Evolutionary conservation across 1,284 basidiomycete genomes (phyloP), one percentile per base, ranked within the genome.

Genomic region (Papiliotrema fonsecae): DNA sequence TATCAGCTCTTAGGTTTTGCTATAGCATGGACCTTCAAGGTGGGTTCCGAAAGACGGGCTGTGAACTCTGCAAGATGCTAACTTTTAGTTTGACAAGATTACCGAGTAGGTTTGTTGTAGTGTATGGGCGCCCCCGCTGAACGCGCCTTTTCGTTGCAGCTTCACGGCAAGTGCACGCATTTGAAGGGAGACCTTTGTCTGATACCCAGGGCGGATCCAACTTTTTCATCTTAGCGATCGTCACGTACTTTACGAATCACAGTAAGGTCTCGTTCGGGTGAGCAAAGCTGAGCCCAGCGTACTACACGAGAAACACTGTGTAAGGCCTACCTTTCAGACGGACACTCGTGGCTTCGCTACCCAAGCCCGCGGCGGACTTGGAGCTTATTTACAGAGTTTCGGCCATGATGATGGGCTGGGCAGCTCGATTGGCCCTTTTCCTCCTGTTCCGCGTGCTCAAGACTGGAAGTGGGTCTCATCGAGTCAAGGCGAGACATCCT

Each of bases 1-100:
- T 86, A 82, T 68, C 85, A 87, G 63, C 71, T 82, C 1, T 55
- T 76, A 0, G 85, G 85, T 5, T 87, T 87, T 61, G 75, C 78
- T 13, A 81, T 87, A 48, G 82, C 84, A 6, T 86, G 81, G 79
- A 81, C 79, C 0, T 74, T 83, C 35, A 79, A 77, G 70, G 75
- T 75, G 48, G 41, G 61, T 50, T 24, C 16, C 4, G 31, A 21
- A 25, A 2, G 4, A 6, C 14, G 16, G 22, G 26, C 21, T 3
- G 5, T 13, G 9, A 16, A 21, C n/a, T n/a, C 21, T 21, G 13
- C 2, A 36, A 14, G 14, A 19, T 5, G 34, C 19, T 43, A 35
- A 42, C 26, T 47, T 26, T 2, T 36, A 83, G 75, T 84, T 86
- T 61, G 84, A 86, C 69, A 85, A 86, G 65, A 82, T 86, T 43